Evolutionary conservation across 108 stramenopile genomes (phyloP).

Genomic region (Cyclostephanos tholiformis): DNA sequence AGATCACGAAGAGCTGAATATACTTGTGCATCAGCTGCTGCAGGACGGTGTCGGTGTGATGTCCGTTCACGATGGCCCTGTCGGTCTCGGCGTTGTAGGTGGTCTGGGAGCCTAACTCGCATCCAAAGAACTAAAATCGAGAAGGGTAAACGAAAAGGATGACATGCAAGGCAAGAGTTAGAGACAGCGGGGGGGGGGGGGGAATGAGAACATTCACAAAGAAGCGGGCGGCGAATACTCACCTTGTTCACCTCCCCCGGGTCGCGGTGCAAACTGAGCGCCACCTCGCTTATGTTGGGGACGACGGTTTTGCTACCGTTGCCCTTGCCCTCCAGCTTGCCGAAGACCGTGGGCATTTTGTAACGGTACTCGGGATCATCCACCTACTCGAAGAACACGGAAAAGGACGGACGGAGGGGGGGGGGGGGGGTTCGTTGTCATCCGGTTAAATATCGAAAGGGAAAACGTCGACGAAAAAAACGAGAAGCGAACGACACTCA

Average conservation of each 20-base stretch:
- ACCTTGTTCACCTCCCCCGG: slow-evolving; percentile 93
- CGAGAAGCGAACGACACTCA: slow-evolving; percentile 14
- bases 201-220: background rate
- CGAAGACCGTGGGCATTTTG: slow-evolving; percentile 96
- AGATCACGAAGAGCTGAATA: slow-evolving; percentile 97
- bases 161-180: background rate
- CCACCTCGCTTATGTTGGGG: slow-evolving; percentile 94
- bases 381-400: slow-evolving; percentile 26
- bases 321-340: slow-evolving; percentile 98
- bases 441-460: background rate
- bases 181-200: background rate
- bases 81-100: slow-evolving; percentile 92
- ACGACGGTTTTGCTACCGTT: slow-evolving; percentile 99
- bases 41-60: slow-evolving; percentile 87
- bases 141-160: background rate
- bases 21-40: slow-evolving; percentile 93
- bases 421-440: background rate
- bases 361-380: slow-evolving; percentile 97
- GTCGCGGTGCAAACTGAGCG: slow-evolving; percentile 79
- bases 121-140: slow-evolving; percentile 87
- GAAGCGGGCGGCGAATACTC: background rate
- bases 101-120: slow-evolving; percentile 97
- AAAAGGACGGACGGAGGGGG: background rate
- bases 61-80: slow-evolving; percentile 97
- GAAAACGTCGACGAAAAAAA: too few species aligned